Base-by-base conservation (phyloP, 73 alveolate species). In the Paramecium primaurelia region DNA sequence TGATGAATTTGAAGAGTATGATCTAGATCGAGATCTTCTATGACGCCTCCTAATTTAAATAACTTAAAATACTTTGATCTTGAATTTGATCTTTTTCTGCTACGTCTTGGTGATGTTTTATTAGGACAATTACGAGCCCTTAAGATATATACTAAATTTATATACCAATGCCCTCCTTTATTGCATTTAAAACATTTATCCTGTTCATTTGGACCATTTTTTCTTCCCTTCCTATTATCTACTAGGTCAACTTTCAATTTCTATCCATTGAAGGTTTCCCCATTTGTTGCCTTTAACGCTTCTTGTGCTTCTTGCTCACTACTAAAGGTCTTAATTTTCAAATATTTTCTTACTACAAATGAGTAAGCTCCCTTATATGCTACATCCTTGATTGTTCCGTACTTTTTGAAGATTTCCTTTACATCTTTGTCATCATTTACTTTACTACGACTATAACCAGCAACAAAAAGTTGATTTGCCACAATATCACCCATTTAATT, bases 51-150 rank as follows among this genome's bases (percentile, higher is more conserved):
- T 44, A 47, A 20, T 37, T 36, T 36, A 3, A 37, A 22, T 73
- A 30, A 8, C 8, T 73, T 73, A 1, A 32, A 18, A 40, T 73
- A 73, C 87, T 44, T 73, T 4, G 91, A 80, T 40, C 91, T 14
- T 8, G 91, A 80, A 80, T 80, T 26, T n/a, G 91, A 80, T 16
- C 58, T 8, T 26, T 68, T 80, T 47, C 84, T 64, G 12, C 91
- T 80, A 10, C 77, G 22, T 80, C 91, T 80, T 18, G 91, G 91
- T 11, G 91, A 80, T 44, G 77, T 32, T 1, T 28, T 51, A 80
- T 80, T 80, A 9, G 71, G 71, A 47, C 91, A 80, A 80, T 80
- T 64, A 45, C 91, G 71, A 80, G 91, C 91, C 91, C 91, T 80
- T 45, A 25, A 45, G n/a, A 42, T n/a, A 25, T 10, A 42, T 11